Evolutionary conservation across 768 basidiomycete species (phyloP).

Genomic region (Collybia nuda): DNA sequence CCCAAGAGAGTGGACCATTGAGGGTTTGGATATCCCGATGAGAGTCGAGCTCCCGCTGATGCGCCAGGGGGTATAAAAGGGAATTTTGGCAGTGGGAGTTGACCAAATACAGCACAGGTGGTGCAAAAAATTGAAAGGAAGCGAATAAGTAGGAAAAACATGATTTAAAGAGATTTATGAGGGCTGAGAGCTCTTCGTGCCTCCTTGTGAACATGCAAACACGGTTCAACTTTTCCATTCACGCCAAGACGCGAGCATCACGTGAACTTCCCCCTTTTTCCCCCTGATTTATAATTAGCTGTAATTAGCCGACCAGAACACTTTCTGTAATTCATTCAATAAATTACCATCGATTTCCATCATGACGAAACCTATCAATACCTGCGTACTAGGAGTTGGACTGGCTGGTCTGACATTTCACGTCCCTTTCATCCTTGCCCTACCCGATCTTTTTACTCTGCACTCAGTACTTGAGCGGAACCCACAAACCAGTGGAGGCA

Average conservation of each 20-base stretch:
- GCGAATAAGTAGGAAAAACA: conserved; percentile 17
- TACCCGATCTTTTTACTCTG: conserved; percentile 68
- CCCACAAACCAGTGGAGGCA: conserved; percentile 58
- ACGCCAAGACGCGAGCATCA: too few species aligned
- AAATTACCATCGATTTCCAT: neutral
- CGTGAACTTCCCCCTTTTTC: too few species aligned
- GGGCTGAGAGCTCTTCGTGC: neutral
- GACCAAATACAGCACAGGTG: conserved; percentile 38
- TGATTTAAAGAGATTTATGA: neutral
- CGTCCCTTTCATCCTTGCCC: conserved; percentile 72
- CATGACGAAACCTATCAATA: conserved; percentile 54
- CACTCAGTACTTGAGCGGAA: conserved; percentile 77
- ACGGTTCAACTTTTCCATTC: too few species aligned
- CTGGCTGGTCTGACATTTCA: conserved; percentile 80
- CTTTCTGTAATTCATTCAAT: too few species aligned
- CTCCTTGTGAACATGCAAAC: neutral
- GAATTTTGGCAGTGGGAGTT: conserved; percentile 63
- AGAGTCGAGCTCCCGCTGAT: conserved; percentile 50
- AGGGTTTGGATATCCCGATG: conserved; percentile 56
- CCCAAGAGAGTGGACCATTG: conserved; percentile 87
- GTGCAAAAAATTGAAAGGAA: conserved; percentile 19
- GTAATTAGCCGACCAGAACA: too few species aligned
- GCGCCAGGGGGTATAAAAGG: conserved; percentile 64
- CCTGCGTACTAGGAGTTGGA: conserved; percentile 76
- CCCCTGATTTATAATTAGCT: too few species aligned